These are phyloP conservation scores for Brassica balearica DNA, from an alignment of 441 rosid species.

Conservation along the genomic window DNA sequence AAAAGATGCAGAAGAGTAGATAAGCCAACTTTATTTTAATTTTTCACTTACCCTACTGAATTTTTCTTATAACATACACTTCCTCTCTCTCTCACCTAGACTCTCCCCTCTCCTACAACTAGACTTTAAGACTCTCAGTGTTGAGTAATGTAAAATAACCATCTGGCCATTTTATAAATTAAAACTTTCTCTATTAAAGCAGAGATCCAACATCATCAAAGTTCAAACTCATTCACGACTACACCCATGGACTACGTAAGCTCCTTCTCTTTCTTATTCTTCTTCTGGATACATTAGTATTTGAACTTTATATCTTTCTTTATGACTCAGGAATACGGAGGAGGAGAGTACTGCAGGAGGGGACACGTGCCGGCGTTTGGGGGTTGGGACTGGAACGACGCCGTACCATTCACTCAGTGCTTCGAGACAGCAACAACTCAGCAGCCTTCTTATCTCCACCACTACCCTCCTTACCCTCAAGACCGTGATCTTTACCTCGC, in stretches of 20 bases:
- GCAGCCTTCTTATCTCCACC: constrained; percentile 72
- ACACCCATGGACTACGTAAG: constrained; percentile 37
- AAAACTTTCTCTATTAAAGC: background rate
- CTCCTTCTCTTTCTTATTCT: background rate
- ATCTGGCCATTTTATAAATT: constrained; percentile 25
- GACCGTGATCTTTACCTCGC: constrained; percentile 90
- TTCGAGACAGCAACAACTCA: constrained; percentile 78
- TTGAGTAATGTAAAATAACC: constrained; percentile 22
- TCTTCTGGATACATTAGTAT: background rate
- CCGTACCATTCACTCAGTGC: constrained; percentile 87
- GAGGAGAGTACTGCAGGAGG: constrained; percentile 52
- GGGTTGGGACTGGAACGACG: constrained; percentile 95
- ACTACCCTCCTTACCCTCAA: constrained; percentile 55
- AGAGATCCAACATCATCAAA: constrained; percentile 24
- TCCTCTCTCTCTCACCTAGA: constrained; percentile 11
- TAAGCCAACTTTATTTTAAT: constrained; percentile 26
- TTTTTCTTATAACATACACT: background rate
- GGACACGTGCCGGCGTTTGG: constrained; percentile 93
- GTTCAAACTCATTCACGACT: constrained; percentile 15
- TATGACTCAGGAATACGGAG: constrained; percentile 49
- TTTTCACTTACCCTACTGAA: constrained; percentile 36
- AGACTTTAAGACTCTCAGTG: constrained; percentile 38
- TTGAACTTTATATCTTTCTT: no score
- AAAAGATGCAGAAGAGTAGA: constrained; percentile 1
- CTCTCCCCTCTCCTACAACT: constrained; percentile 30